Evolutionary conservation across 78 protist species (phyloP), one percentile per base, ranked within the genome.

Genomic region (Emiliania huxleyi): DNA sequence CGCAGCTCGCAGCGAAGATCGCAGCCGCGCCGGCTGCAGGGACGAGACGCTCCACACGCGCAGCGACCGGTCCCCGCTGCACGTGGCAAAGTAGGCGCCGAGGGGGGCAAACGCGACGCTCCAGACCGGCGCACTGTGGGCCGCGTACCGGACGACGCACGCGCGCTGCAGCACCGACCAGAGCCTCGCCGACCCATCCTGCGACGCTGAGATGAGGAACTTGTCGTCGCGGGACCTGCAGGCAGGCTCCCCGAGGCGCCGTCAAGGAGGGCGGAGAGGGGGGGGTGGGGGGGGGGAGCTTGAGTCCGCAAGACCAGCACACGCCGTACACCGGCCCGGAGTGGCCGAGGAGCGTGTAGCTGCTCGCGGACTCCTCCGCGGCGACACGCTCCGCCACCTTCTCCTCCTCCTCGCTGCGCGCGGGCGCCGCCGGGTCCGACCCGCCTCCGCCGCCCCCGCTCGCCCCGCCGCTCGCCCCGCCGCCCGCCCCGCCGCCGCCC

Each of bases 201-300:
- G 85, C 25, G 48, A 77, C 23, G 46, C 5, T 12, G 33, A 15
- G 46, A 77, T 8, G 46, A 77, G 43, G n/a, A 40, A 40, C 33
- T 35, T 37, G 85, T 77, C 85, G 46, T 77, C 85, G 15, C 85
- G 85, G n/a, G n/a, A n/a, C n/a, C n/a, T n/a, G n/a, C n/a, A n/a
- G n/a, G n/a, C n/a, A n/a, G n/a, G n/a, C n/a, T n/a, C n/a, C n/a
- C n/a, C n/a, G n/a, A n/a, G n/a, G n/a, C n/a, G n/a, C n/a, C n/a
- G n/a, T n/a, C n/a, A n/a, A n/a, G n/a, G n/a, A n/a, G n/a, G n/a
- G n/a, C n/a, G n/a, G n/a, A n/a, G n/a, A n/a, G n/a, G n/a, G n/a
- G n/a, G n/a, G n/a, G n/a, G n/a, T n/a, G n/a, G n/a, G n/a, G n/a
- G n/a, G n/a, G n/a, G n/a, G n/a, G n/a, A n/a, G n/a, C n/a, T n/a